A percentile compares a stretch with the other conserved stretches of the same genome.
phyloP scores from a whole-genome alignment of 805 yeast genomes.

The Hanseniaspora lachancei region DNA sequence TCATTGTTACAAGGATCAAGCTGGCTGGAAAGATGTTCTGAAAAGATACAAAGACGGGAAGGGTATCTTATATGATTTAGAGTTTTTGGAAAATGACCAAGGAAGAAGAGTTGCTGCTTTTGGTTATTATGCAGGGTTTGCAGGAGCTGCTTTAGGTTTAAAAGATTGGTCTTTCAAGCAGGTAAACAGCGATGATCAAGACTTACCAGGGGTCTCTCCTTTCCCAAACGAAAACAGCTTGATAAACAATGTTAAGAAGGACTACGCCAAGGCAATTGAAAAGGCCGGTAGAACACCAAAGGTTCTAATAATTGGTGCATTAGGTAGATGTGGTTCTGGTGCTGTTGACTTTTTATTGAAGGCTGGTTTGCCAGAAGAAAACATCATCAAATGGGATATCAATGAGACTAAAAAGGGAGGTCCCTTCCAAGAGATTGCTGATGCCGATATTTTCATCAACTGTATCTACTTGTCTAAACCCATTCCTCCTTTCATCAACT shows the following conservation, averaged over 20 bases:
- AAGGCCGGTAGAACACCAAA: conserved; percentile 59
- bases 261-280: conserved; percentile 37
- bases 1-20: conserved; percentile 96
- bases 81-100: conserved; percentile 81
- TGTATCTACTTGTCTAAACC: conserved; percentile 90
- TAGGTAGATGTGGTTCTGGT: conserved; percentile 98
- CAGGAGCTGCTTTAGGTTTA: conserved; percentile 95
- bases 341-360: conserved; percentile 73
- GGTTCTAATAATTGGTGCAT: conserved; percentile 85
- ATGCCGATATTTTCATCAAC: conserved; percentile 80
- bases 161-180: conserved; percentile 91
- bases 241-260: conserved; percentile 54
- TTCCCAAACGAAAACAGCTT: conserved; percentile 68
- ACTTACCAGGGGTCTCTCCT: conserved; percentile 69
- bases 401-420: conserved; percentile 94
- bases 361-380: conserved; percentile 76
- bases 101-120: conserved; percentile 99
- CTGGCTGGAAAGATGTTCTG: conserved; percentile 89
- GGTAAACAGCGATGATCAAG: conserved; percentile 48
- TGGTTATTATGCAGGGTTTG: conserved; percentile 99
- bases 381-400: conserved; percentile 90
- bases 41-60: conserved; percentile 81
- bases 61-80: conserved; percentile 84
- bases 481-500: conserved; percentile 80
- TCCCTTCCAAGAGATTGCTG: conserved; percentile 83